Base-by-base conservation (phyloP, 805 yeast genomes). In the Yamadazyma scolyti region DNA sequence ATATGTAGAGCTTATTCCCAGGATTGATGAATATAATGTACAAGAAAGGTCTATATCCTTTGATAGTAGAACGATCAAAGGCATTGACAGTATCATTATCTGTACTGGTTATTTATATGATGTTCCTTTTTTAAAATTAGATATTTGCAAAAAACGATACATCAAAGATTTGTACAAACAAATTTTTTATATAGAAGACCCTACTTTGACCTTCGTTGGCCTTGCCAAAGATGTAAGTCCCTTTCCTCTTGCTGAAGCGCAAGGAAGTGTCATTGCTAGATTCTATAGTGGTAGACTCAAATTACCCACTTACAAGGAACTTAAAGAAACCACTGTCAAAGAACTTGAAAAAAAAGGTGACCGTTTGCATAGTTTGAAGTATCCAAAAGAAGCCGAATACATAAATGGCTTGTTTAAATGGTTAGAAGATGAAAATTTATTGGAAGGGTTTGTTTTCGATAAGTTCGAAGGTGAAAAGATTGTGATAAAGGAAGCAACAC, bases 311-410 rank as follows among this genome's bases (percentile, higher is more conserved):
- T 28, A 43, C 11, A 53, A 50, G 16, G 59, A 54, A 15, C 69
- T 68, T 71, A 21, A 46, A 5, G 26, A 42, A 13, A 49, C 44
- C 37, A 67, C 65, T 34, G 35, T 38, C 7, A 37, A 40, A 15
- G 65, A 70, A 34, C 27, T 49, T 5, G 42, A 28, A 5, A 39
- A 22, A 15, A 49, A 49, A 30, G 65, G 65, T 2, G 19, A 23
- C 11, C 46, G 43, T 7, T 52, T 54, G 43, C 65, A 59, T 46
- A 71, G 67, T 35, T 48, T 81, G 50, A 59, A 57, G 10, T 66
- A 52, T 42, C 84, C 85, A 8, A 56, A 56, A 27, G 93, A 82
- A 43, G 76, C 72, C 1, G 72, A 71, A 16, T 83, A 78, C 49
- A 70, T 75, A 44, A 70, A 71, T 41, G 58, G 58, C 30, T 52